Conservation (phyloP, 2,329 filamentous ascomycete species). For the Phaeosphaeriaceae sp. region DNA sequence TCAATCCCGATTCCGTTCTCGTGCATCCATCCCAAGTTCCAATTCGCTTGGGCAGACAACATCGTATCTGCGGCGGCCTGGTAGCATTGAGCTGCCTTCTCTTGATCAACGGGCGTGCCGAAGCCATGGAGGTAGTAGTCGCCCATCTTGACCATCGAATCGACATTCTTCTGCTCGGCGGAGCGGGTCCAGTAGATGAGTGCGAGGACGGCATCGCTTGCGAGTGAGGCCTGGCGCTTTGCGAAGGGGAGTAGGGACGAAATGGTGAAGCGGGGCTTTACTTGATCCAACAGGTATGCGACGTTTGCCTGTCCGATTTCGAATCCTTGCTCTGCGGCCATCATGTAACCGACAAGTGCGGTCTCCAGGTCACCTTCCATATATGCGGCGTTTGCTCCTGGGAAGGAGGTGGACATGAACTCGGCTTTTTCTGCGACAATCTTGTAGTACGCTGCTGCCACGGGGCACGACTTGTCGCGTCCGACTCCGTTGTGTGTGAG, state of each 20-base stretch:
- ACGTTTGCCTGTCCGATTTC: slow-evolving; percentile 90
- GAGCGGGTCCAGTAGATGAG: slow-evolving; percentile 96
- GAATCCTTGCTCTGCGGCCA: slow-evolving; percentile 92
- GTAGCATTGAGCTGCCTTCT: slow-evolving; percentile 93
- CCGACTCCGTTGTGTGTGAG: slow-evolving; percentile 83
- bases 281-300: slow-evolving; percentile 81
- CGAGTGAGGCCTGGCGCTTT: slow-evolving; percentile 53
- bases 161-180: slow-evolving; percentile 89
- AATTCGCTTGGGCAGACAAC: slow-evolving; percentile 92
- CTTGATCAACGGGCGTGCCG: slow-evolving; percentile 72
- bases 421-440: slow-evolving; percentile 92
- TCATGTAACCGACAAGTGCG: slow-evolving; percentile 81
- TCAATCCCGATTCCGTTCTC: slow-evolving; percentile 92
- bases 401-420: slow-evolving; percentile 81
- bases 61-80: slow-evolving; percentile 89
- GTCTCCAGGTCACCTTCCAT: slow-evolving; percentile 79
- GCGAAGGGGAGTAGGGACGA: slow-evolving; percentile 60
- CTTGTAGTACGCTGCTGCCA: slow-evolving; percentile 83
- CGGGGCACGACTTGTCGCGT: slow-evolving; percentile 77
- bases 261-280: slow-evolving; percentile 58
- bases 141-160: slow-evolving; percentile 96
- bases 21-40: slow-evolving; percentile 99
- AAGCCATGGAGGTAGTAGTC: slow-evolving; percentile 93
- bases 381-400: slow-evolving; percentile 83
- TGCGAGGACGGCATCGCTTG: slow-evolving; percentile 71